Percentiles rank a stretch among this genome's conserved stretches.
phyloP scores from a whole-genome alignment of 805 yeast species.

The Blastobotrys robertii region DNA sequence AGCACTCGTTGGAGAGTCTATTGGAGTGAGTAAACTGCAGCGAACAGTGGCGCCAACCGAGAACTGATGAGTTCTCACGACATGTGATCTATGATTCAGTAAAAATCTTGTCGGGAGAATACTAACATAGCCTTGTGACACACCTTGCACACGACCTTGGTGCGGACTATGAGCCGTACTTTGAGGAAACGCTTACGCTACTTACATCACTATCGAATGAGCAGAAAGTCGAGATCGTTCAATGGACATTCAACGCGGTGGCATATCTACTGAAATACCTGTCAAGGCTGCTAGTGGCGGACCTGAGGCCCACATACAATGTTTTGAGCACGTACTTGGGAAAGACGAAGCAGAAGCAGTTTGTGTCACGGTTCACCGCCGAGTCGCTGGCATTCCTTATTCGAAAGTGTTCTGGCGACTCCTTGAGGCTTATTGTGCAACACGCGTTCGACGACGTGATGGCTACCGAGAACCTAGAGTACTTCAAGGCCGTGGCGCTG shows the following conservation, averaged over 20 bases:
- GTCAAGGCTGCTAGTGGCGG: slow-evolving; percentile 50
- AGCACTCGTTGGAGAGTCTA: slow-evolving; percentile 66
- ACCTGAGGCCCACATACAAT: slow-evolving; percentile 61
- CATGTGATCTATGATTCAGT: background rate
- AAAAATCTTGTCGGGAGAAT: background rate
- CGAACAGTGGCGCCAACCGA: no score
- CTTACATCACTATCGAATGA: slow-evolving; percentile 36
- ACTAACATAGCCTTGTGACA: slow-evolving; percentile 39
- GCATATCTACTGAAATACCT: slow-evolving; percentile 88
- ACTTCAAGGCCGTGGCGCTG: slow-evolving; percentile 46
- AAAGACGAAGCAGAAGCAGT: slow-evolving; percentile 45
- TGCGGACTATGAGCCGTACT: slow-evolving; percentile 74
- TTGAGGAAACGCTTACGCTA: slow-evolving; percentile 40
- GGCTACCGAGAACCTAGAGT: slow-evolving; percentile 35
- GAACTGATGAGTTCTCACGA: no score
- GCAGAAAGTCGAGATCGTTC: slow-evolving; percentile 41
- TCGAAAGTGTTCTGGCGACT: slow-evolving; percentile 48
- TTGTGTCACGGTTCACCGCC: slow-evolving; percentile 69
- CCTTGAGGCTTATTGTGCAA: slow-evolving; percentile 38
- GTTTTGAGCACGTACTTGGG: slow-evolving; percentile 55
- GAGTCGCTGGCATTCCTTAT: slow-evolving; percentile 82
- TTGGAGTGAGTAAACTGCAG: slow-evolving; percentile 39
- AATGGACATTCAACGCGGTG: slow-evolving; percentile 73
- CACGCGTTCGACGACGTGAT: slow-evolving; percentile 27
- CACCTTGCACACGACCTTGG: slow-evolving; percentile 90